Evolutionary conservation across 305 asterid species (phyloP).

Genomic region (Euphrasia arctica): DNA sequence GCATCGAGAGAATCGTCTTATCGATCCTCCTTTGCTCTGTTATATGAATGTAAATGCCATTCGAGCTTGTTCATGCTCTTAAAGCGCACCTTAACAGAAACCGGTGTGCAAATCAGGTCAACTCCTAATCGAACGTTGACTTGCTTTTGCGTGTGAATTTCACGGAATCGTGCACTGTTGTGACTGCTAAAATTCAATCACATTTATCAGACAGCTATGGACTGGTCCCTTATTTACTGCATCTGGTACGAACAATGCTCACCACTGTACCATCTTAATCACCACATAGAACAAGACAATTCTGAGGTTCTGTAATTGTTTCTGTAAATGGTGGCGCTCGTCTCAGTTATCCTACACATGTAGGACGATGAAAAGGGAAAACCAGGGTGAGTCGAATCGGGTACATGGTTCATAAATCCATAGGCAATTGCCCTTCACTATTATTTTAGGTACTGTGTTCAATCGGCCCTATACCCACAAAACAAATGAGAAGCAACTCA

Average conservation of each 20-base stretch:
- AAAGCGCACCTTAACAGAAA: not conserved
- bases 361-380: no score
- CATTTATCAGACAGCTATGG: constrained; percentile 1
- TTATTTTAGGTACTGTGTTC: no score
- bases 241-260: constrained; percentile 31
- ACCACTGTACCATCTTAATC: constrained; percentile 11
- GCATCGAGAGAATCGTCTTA: not conserved
- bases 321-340: not conserved
- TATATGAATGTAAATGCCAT: not conserved
- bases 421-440: no score
- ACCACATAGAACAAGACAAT: constrained; percentile 11
- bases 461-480: no score
- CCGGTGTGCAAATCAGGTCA: not conserved
- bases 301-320: constrained; percentile 5
- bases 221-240: constrained; percentile 26
- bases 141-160: no score
- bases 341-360: not conserved
- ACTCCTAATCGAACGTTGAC: not conserved
- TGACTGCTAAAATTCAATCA: not conserved
- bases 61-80: not conserved
- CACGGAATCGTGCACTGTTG: not conserved
- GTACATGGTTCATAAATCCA: no score
- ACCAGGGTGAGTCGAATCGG: no score
- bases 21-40: not conserved
- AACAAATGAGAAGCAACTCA: no score